Percentiles rank a stretch among this genome's conserved stretches.
Conservation (phyloP, 2,329 filamentous ascomycete species). For the Amesomyces nigricolor region DNA sequence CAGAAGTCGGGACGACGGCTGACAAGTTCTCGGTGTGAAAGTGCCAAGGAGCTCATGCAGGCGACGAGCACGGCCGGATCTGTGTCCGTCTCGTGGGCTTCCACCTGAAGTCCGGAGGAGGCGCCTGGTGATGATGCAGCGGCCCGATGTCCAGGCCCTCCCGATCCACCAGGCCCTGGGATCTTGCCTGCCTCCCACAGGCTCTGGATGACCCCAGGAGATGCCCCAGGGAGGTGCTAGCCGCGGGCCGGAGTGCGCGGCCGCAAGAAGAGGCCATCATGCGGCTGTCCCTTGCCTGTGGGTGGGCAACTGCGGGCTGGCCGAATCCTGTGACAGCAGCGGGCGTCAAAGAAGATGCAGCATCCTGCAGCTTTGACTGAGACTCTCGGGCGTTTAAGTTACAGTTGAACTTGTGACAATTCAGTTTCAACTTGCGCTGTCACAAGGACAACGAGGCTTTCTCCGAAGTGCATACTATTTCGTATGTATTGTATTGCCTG, state of each 20-base stretch:
- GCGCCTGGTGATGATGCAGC: constrained; percentile 14
- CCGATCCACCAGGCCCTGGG: constrained; percentile 8
- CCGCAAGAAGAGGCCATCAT: neutral
- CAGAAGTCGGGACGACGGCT: too few relatives aligned
- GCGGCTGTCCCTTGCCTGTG: too few relatives aligned
- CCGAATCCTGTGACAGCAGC: neutral
- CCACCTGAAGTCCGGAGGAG: too few relatives aligned
- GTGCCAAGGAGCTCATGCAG: neutral
- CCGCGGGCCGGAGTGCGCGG: neutral
- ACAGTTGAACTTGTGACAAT: too few relatives aligned
- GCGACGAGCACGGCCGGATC: neutral
- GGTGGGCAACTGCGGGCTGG: neutral
- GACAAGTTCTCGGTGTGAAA: too few relatives aligned
- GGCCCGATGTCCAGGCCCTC: constrained; percentile 16
- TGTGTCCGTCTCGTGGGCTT: neutral
- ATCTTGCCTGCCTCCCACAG: neutral
- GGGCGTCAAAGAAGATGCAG: neutral
- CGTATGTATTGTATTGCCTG: too few relatives aligned
- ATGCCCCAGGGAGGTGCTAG: neutral
- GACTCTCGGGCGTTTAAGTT: too few relatives aligned
- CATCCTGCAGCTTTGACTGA: too few relatives aligned
- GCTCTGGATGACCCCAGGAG: neutral
- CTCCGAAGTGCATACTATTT: too few relatives aligned
- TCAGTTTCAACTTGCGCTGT: too few relatives aligned
- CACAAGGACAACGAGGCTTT: too few relatives aligned